Conservation (phyloP, 257 asterid genomes). For the Solanum boliviense region DNA sequence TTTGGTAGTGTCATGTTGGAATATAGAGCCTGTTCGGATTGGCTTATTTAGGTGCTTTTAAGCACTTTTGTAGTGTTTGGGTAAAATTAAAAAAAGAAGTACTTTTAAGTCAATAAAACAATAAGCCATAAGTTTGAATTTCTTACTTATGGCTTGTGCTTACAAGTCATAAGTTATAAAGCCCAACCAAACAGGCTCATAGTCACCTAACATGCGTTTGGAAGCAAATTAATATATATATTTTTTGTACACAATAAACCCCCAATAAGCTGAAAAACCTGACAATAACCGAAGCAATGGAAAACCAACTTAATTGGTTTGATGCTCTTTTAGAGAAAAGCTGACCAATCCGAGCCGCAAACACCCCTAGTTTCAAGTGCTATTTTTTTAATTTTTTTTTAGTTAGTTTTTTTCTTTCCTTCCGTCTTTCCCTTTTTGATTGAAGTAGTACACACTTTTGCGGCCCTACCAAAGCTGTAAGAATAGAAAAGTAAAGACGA, state of each 20-base stretch:
- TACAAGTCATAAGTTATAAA: background rate
- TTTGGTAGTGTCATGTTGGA: background rate
- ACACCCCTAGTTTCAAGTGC: background rate
- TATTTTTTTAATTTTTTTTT: background rate
- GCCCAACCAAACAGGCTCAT: background rate
- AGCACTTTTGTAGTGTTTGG: background rate
- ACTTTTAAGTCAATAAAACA: background rate
- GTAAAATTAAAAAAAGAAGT: background rate
- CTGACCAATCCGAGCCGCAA: background rate
- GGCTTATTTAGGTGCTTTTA: background rate
- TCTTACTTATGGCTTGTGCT: background rate
- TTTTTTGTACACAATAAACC: background rate
- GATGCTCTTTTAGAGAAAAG: background rate
- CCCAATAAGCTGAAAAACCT: background rate
- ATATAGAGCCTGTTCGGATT: background rate
- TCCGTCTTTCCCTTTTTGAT: background rate
- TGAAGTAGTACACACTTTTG: background rate
- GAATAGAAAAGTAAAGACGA: background rate
- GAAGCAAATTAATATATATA: background rate
- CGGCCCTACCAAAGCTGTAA: background rate
- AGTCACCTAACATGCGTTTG: background rate
- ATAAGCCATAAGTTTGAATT: background rate
- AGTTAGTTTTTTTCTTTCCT: background rate
- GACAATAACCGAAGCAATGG: background rate
- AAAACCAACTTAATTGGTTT: background rate